A percentile compares a stretch with the other conserved stretches of the same genome.
Conservation (phyloP, 2,329 filamentous ascomycete species). For the Monilinia fructicola region DNA sequence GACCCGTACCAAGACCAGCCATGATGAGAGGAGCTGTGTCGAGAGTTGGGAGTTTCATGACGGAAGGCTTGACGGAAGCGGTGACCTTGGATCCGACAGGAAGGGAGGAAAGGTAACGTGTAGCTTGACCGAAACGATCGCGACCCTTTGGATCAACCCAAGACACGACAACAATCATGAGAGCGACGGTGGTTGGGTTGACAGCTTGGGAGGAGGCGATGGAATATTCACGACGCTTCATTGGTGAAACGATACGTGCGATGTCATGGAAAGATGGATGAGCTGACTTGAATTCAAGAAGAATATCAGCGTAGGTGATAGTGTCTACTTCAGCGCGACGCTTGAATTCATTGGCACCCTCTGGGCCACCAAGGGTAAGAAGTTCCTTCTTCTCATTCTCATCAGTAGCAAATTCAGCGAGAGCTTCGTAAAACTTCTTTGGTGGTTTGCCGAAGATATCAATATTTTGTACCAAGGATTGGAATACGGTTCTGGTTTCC, state of each 20-base stretch:
- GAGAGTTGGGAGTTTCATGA: slow-evolving; percentile 94
- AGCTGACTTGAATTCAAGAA: slow-evolving; percentile 86
- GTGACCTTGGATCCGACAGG: slow-evolving; percentile 76
- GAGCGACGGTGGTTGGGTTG: slow-evolving; percentile 80
- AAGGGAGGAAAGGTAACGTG: slow-evolving; percentile 80
- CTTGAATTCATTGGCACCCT: slow-evolving; percentile 90
- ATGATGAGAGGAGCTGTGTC: slow-evolving; percentile 95
- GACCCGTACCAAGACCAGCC: slow-evolving; percentile 96
- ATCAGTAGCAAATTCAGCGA: slow-evolving; percentile 83
- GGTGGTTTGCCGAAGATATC: slow-evolving; percentile 96
- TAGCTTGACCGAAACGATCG: slow-evolving; percentile 89
- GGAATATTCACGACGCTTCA: slow-evolving; percentile 98
- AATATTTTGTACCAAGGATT: slow-evolving; percentile 86
- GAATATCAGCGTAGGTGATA: slow-evolving; percentile 83
- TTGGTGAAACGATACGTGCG: slow-evolving; percentile 78
- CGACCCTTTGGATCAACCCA: slow-evolving; percentile 90
- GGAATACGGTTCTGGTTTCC: slow-evolving; percentile 90
- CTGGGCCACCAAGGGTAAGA: slow-evolving; percentile 70
- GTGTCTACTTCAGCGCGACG: slow-evolving; percentile 86
- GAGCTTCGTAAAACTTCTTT: slow-evolving; percentile 94
- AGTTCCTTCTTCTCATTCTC: slow-evolving; percentile 80
- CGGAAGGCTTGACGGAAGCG: slow-evolving; percentile 93
- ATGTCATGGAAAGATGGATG: slow-evolving; percentile 88
- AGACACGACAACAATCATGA: slow-evolving; percentile 96
- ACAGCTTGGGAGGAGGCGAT: slow-evolving; percentile 97